A percentile compares a stretch with the other conserved stretches of the same genome.
These are phyloP conservation scores for Mycena galopus DNA, from an alignment of 768 basidiomycete species.

Conservation along the genomic window DNA sequence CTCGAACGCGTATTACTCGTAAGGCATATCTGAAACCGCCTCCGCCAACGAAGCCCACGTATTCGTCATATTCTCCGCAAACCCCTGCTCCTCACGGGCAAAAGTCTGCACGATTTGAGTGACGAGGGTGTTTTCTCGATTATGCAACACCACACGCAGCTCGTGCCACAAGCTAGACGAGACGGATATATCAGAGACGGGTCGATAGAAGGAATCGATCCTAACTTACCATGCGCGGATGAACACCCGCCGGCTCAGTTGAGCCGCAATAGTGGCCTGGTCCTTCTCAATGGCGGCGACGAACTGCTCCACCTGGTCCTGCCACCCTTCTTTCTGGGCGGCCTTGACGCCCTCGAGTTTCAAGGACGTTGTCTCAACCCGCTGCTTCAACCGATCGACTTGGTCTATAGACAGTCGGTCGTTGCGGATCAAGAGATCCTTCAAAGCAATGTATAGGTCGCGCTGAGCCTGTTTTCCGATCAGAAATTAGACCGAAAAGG, in stretches of 20 bases:
- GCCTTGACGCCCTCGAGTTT: conserved; percentile 83
- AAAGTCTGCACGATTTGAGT: conserved; percentile 81
- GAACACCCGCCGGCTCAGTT: conserved; percentile 85
- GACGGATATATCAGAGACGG: conserved; percentile 14
- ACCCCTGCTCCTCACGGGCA: conserved; percentile 80
- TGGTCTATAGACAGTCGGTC: conserved; percentile 92
- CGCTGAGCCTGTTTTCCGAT: conserved; percentile 71
- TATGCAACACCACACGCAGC: conserved; percentile 91
- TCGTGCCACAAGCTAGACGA: conserved; percentile 91
- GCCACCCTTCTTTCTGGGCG: conserved; percentile 85
- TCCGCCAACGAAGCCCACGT: conserved; percentile 85
- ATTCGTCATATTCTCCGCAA: conserved; percentile 68
- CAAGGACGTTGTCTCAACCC: conserved; percentile 79
- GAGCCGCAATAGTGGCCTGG: conserved; percentile 81
- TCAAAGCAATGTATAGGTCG: conserved; percentile 88
- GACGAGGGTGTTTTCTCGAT: conserved; percentile 87
- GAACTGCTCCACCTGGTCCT: conserved; percentile 85
- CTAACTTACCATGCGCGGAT: conserved; percentile 91
- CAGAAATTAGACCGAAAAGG: conserved; percentile 20
- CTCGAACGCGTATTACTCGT: conserved; percentile 64
- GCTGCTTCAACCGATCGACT: conserved; percentile 89
- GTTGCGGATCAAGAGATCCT: conserved; percentile 88
- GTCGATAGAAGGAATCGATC: conserved; percentile 39
- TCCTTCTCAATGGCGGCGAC: conserved; percentile 84
- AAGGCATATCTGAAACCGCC: conserved; percentile 85